Conservation (phyloP, 169 alveolate species). For the Plasmodium cynomolgi region DNA sequence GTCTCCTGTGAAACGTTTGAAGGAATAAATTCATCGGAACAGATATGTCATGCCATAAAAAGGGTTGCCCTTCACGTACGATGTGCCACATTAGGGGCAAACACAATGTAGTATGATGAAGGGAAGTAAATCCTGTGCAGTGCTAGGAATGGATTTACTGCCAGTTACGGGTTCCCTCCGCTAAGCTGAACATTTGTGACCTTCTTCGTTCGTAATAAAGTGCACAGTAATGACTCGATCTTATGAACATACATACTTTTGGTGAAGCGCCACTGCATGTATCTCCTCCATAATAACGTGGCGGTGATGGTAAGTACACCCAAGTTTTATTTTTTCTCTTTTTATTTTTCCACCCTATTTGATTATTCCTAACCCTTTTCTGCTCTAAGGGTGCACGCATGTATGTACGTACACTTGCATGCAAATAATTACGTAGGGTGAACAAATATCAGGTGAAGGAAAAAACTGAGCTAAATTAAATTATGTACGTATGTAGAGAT, state of each 20-base stretch:
- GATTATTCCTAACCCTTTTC: neutral
- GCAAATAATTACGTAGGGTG: neutral
- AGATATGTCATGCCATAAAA: neutral
- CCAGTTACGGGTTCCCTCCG: neutral
- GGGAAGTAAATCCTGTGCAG: neutral
- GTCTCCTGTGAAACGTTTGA: neutral
- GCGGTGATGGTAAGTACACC: neutral
- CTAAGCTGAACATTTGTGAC: neutral
- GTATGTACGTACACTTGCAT: neutral
- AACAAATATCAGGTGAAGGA: neutral
- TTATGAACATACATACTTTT: neutral
- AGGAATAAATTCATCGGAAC: neutral
- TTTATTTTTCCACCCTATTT: neutral
- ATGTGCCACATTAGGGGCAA: neutral
- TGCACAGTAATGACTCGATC: neutral
- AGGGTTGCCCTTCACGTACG: neutral
- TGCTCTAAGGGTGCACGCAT: neutral
- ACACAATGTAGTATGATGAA: neutral
- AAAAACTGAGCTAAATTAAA: neutral
- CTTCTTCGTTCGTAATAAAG: neutral
- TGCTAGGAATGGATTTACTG: neutral
- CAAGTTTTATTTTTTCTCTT: neutral
- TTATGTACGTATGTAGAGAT: neutral
- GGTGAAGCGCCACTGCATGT: neutral
- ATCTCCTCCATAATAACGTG: neutral